These are phyloP conservation scores for Talaromyces ruber DNA, from an alignment of 495 filamentous ascomycete species.

Conservation along the genomic window DNA sequence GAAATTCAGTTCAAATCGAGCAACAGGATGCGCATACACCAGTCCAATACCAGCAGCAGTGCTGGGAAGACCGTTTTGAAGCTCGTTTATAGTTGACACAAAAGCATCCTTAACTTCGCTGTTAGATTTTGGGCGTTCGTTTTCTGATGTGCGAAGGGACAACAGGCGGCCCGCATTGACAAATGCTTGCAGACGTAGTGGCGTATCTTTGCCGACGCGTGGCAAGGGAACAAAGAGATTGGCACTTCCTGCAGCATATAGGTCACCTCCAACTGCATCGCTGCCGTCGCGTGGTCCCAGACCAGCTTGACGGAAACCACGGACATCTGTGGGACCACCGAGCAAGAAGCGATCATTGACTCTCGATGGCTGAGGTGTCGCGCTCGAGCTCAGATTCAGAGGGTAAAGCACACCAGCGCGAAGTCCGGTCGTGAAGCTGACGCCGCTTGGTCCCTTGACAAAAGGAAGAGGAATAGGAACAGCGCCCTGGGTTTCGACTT, in stretches of 20 bases:
- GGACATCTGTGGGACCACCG: conserved; percentile 88
- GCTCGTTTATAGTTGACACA: conserved; percentile 46
- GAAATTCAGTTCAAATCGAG: conserved; percentile 93
- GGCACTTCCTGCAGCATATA: conserved; percentile 80
- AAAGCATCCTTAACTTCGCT: conserved; percentile 46
- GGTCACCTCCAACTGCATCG: conserved; percentile 84
- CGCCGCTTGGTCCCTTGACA: conserved; percentile 57
- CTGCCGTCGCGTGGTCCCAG: conserved; percentile 77
- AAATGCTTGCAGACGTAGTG: conserved; percentile 83
- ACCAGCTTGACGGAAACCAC: conserved; percentile 83
- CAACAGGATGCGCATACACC: conserved; percentile 87
- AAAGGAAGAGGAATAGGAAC: conserved; percentile 62
- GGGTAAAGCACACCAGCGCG: conserved; percentile 58
- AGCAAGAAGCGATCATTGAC: conserved; percentile 94
- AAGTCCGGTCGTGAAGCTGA: conserved; percentile 59
- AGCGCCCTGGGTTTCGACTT: conserved; percentile 71
- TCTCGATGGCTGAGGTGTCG: conserved; percentile 53
- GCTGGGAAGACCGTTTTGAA: conserved; percentile 71
- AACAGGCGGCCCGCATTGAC: conserved; percentile 83
- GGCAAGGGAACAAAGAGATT: conserved; percentile 82
- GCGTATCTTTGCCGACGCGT: conserved; percentile 63
- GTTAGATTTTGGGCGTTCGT: conserved; percentile 40
- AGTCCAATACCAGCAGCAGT: conserved; percentile 80
- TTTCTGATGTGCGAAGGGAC: conserved; percentile 54
- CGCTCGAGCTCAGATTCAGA: conserved; percentile 43